Percentiles rank a stretch among this genome's conserved stretches.
Conservation (phyloP, 225 moss, liverwort and hornwort genomes). For the Physcomitrium patens region DNA sequence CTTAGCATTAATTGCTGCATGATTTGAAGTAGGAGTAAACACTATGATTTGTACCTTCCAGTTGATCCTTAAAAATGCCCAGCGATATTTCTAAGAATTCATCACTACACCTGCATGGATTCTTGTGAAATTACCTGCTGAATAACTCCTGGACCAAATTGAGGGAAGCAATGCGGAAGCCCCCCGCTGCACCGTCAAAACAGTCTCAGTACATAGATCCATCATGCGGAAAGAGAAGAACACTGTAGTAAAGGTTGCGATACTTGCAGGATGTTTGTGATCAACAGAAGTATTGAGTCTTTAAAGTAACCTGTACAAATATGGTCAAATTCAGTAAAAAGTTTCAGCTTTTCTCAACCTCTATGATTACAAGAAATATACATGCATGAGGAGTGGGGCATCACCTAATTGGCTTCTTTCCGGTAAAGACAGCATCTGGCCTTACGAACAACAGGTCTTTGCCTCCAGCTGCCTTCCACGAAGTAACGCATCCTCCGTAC, state of each 20-base stretch:
- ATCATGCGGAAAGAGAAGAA: neutral
- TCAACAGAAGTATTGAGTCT: neutral
- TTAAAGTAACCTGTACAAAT: neutral
- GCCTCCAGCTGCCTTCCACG: conserved; percentile 83
- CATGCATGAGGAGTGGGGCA: neutral
- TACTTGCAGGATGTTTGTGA: neutral
- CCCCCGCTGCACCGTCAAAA: conserved; percentile 61
- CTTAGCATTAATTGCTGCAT: too few relatives aligned
- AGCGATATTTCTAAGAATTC: too few relatives aligned
- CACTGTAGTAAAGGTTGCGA: conserved; percentile 2
- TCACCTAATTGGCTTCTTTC: conserved; percentile 95
- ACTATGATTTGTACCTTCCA: too few relatives aligned
- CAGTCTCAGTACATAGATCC: conserved; percentile 24
- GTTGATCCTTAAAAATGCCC: too few relatives aligned
- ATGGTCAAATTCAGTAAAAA: neutral
- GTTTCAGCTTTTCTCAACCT: neutral
- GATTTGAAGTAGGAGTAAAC: too few relatives aligned
- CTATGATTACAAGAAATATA: neutral
- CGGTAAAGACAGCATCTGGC: conserved; percentile 96
- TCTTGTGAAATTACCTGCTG: conserved; percentile 55
- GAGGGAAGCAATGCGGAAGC: conserved; percentile 82
- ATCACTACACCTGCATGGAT: too few relatives aligned
- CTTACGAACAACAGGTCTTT: conserved; percentile 84
- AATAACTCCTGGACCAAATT: conserved; percentile 79
- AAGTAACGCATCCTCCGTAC: conserved; percentile 84